A percentile compares a stretch with the other conserved stretches of the same genome.
Evolutionary conservation across 495 filamentous ascomycete species (phyloP).

Genomic region (Rhypophila decipiens): DNA sequence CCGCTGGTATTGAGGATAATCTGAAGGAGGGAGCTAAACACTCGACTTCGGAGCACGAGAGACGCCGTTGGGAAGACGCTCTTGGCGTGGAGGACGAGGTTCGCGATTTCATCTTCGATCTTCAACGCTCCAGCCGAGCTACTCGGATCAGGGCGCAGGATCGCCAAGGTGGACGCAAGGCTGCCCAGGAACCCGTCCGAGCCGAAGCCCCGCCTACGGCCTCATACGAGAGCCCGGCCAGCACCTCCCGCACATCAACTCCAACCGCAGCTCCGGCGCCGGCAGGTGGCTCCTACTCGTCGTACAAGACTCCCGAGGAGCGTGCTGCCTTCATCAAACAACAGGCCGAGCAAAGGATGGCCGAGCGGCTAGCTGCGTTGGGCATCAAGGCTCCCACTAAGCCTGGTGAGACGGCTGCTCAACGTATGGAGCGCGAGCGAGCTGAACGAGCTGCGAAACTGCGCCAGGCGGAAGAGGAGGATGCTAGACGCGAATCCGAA

Average conservation of each 20-base stretch:
- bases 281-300: slow-evolving; percentile 55
- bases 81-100: slow-evolving; percentile 95
- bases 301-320: slow-evolving; percentile 87
- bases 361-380: slow-evolving; percentile 90
- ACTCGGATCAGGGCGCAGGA: slow-evolving; percentile 69
- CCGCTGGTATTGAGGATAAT: slow-evolving; percentile 72
- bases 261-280: slow-evolving; percentile 35
- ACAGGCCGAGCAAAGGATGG: slow-evolving; percentile 94
- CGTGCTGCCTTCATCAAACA: slow-evolving; percentile 94
- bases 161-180: slow-evolving; percentile 36
- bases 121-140: slow-evolving; percentile 77
- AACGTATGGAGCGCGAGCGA: slow-evolving; percentile 82
- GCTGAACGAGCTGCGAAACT: slow-evolving; percentile 81
- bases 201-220: slow-evolving; percentile 34
- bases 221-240: slow-evolving; percentile 33
- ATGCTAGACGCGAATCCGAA: slow-evolving; percentile 82
- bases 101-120: slow-evolving; percentile 93
- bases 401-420: slow-evolving; percentile 67
- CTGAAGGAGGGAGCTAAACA: slow-evolving; percentile 74
- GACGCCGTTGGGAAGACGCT: slow-evolving; percentile 91
- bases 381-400: slow-evolving; percentile 76
- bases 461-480: slow-evolving; percentile 88
- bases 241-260: slow-evolving; percentile 38
- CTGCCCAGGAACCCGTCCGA: slow-evolving; percentile 39
- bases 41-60: slow-evolving; percentile 73